Evolutionary conservation across 2,329 filamentous ascomycete species (phyloP).

Genomic region (Coniochaeta hoffmannii): DNA sequence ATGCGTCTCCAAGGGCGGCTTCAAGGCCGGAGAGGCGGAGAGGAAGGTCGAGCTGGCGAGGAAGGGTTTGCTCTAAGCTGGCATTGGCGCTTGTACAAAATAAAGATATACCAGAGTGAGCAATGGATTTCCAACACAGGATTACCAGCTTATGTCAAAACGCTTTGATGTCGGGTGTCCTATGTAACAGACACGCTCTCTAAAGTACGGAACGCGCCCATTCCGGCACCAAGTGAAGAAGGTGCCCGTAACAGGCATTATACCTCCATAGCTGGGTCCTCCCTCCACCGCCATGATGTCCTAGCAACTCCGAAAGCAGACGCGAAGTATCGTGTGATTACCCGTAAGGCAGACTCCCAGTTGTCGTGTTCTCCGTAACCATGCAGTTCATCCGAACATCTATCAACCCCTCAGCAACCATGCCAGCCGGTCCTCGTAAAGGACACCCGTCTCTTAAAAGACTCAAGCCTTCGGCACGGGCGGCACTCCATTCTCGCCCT

Average conservation of each 20-base stretch:
- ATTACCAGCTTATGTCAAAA: neutral
- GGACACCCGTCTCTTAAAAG: neutral
- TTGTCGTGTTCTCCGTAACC: neutral
- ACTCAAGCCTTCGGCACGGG: slow-evolving; percentile 27
- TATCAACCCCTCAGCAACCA: neutral
- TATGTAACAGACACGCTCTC: neutral
- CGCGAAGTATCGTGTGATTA: neutral
- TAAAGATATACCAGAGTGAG: neutral
- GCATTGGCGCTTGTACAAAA: neutral
- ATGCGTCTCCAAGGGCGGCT: slow-evolving; percentile 70
- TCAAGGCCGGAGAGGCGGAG: slow-evolving; percentile 61
- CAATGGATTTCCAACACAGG: too few species aligned
- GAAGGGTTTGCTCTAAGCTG: slow-evolving; percentile 61
- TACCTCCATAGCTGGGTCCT: neutral
- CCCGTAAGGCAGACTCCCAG: neutral
- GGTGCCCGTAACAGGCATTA: neutral
- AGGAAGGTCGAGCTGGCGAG: slow-evolving; percentile 73
- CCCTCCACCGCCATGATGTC: neutral
- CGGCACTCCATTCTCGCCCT: slow-evolving; percentile 23
- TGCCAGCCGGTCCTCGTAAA: neutral
- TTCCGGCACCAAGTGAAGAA: neutral
- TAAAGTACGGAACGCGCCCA: neutral
- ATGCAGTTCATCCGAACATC: neutral
- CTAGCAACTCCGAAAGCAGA: neutral
- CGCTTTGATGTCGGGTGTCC: neutral